Evolutionary conservation across 805 yeast species (phyloP).

Genomic region (Candida argentea): DNA sequence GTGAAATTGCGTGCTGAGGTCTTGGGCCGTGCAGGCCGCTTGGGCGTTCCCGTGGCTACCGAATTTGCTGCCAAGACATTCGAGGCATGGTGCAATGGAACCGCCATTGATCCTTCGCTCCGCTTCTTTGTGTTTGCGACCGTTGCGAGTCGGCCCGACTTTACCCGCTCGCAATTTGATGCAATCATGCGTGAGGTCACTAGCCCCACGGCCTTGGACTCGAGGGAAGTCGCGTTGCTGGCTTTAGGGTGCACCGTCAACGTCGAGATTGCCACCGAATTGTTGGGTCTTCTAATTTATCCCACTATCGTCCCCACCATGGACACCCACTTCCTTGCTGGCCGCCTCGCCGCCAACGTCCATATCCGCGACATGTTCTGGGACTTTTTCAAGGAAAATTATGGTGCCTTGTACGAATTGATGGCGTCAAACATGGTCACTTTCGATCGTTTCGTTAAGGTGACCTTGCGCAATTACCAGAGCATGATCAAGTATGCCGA

Average conservation of each 20-base stretch:
- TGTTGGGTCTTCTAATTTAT: conserved; percentile 32
- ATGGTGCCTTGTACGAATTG: conserved; percentile 30
- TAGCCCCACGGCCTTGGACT: conserved; percentile 45
- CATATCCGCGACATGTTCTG: conserved; percentile 35
- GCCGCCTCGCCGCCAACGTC: conserved; percentile 37
- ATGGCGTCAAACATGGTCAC: conserved; percentile 43
- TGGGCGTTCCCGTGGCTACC: conserved; percentile 27
- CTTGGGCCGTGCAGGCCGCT: conserved; percentile 30
- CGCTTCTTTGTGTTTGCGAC: conserved; percentile 34
- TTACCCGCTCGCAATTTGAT: conserved; percentile 23
- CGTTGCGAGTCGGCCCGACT: conserved; percentile 27
- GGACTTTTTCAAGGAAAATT: conserved; percentile 40
- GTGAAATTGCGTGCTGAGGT: conserved; percentile 28
- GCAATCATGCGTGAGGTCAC: conserved; percentile 36
- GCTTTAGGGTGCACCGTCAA: conserved; percentile 42
- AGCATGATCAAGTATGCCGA: conserved; percentile 24
- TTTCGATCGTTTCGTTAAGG: conserved; percentile 36
- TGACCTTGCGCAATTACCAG: conserved; percentile 29
- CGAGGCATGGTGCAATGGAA: conserved; percentile 13
- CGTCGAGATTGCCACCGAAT: conserved; percentile 22
- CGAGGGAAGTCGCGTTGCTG: conserved; percentile 46
- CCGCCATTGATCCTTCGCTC: conserved; percentile 33
- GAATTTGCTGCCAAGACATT: conserved; percentile 23
- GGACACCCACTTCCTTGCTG: conserved; percentile 47
- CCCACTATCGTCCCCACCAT: conserved; percentile 40